Evolutionary conservation across 2,329 filamentous ascomycete species (phyloP).

Genomic region (Cercospora beticola): DNA sequence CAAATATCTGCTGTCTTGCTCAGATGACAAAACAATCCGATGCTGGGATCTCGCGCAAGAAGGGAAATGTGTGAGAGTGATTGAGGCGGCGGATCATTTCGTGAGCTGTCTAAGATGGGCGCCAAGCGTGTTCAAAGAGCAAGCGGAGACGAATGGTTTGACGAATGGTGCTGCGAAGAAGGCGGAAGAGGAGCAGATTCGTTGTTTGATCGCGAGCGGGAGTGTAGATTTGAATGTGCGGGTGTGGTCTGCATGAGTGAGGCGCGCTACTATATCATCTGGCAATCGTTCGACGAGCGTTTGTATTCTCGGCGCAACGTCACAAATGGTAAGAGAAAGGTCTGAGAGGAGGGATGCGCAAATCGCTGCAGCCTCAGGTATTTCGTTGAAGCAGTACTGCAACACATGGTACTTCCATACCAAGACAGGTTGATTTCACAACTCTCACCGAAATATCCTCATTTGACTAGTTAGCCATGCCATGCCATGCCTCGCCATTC

Average conservation of each 20-base stretch:
- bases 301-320: too few relatives aligned
- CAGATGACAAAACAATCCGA: slow-evolving; percentile 86
- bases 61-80: slow-evolving; percentile 80
- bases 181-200: slow-evolving; percentile 57
- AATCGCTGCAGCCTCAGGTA: not conserved
- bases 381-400: not conserved
- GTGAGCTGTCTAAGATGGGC: slow-evolving; percentile 87
- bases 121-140: slow-evolving; percentile 67
- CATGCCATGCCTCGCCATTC: not conserved
- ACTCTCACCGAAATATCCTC: too few relatives aligned
- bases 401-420: not conserved
- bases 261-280: not conserved
- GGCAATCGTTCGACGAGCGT: not conserved
- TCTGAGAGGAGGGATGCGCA: not conserved
- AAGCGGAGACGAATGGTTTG: slow-evolving; percentile 42
- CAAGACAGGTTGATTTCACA: not conserved
- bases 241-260: slow-evolving; percentile 50
- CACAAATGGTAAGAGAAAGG: not conserved
- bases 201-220: slow-evolving; percentile 83
- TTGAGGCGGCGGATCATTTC: slow-evolving; percentile 76
- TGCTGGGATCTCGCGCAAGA: slow-evolving; percentile 95
- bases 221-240: slow-evolving; percentile 79
- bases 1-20: slow-evolving; percentile 81
- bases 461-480: too few relatives aligned
- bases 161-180: slow-evolving; percentile 42